Evolutionary conservation across 2,329 filamentous ascomycete genomes (phyloP).

Genomic region (Botrytis deweyae): DNA sequence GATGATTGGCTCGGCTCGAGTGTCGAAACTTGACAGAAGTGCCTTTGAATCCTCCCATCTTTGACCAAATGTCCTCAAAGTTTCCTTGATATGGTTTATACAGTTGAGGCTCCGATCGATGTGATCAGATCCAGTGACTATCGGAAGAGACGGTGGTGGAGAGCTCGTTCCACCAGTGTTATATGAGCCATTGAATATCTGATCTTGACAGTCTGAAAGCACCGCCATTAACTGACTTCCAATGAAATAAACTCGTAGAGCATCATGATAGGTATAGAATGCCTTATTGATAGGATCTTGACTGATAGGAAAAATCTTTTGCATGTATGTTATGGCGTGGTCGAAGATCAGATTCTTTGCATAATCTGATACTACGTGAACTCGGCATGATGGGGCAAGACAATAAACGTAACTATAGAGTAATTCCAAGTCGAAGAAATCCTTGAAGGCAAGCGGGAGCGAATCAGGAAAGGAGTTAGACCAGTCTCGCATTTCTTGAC

Average conservation of each 20-base stretch:
- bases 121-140: slow-evolving; percentile 48
- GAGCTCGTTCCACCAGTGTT: slow-evolving; percentile 36
- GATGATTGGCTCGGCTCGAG: slow-evolving; percentile 32
- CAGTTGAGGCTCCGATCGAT: slow-evolving; percentile 56
- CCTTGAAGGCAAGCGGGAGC: slow-evolving; percentile 63
- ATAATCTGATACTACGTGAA: slow-evolving; percentile 71
- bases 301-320: slow-evolving; percentile 68
- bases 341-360: slow-evolving; percentile 82
- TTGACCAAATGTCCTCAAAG: slow-evolving; percentile 56
- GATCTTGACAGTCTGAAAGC: slow-evolving; percentile 56
- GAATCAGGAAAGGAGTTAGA: slow-evolving; percentile 69
- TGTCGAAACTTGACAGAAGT: slow-evolving; percentile 55
- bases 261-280: slow-evolving; percentile 84
- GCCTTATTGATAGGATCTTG: slow-evolving; percentile 58
- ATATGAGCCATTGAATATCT: slow-evolving; percentile 49
- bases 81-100: slow-evolving; percentile 53
- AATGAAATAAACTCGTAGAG: slow-evolving; percentile 78
- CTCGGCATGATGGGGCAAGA: slow-evolving; percentile 74
- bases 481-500: slow-evolving; percentile 77
- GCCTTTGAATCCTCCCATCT: slow-evolving; percentile 58
- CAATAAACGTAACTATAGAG: slow-evolving; percentile 91
- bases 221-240: slow-evolving; percentile 63
- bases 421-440: slow-evolving; percentile 83
- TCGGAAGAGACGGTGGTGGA: slow-evolving; percentile 52
- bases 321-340: slow-evolving; percentile 78